A percentile compares a stretch with the other conserved stretches of the same genome.
Conservation (phyloP, 2,329 filamentous ascomycete species). For the Monosporascus ibericus region DNA sequence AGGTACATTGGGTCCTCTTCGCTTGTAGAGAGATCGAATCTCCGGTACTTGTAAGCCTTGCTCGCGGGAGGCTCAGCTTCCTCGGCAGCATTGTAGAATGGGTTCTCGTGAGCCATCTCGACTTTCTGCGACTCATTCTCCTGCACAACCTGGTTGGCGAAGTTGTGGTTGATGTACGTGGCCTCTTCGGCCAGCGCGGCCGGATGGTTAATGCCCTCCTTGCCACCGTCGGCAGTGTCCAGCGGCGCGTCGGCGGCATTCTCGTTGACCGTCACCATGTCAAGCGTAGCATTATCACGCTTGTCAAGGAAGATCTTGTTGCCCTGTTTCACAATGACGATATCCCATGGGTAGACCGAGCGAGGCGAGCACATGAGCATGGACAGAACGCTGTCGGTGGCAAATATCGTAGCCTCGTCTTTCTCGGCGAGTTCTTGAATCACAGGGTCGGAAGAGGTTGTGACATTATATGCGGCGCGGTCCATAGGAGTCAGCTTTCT, state of each 20-base stretch:
- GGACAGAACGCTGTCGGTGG: conserved; percentile 92
- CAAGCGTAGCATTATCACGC: conserved; percentile 87
- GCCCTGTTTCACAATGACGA: conserved; percentile 86
- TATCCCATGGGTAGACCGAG: conserved; percentile 97
- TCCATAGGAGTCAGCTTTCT: conserved; percentile 84
- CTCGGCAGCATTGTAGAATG: conserved; percentile 92
- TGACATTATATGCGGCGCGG: conserved; percentile 96
- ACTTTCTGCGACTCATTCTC: conserved; percentile 76
- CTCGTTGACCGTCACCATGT: conserved; percentile 98
- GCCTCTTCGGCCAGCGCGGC: conserved; percentile 88
- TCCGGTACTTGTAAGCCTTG: conserved; percentile 97
- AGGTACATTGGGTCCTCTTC: conserved; percentile 92
- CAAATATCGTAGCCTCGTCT: conserved; percentile 93
- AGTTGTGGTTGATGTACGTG: conserved; percentile 99
- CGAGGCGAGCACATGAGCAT: conserved; percentile 99
- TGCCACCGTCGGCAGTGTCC: conserved; percentile 84
- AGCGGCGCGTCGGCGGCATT: conserved; percentile 93
- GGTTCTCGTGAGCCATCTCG: conserved; percentile 82
- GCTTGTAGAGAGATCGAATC: conserved; percentile 91
- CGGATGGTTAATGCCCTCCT: conserved; percentile 94
- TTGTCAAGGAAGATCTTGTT: conserved; percentile 99
- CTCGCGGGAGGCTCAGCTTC: conserved; percentile 90
- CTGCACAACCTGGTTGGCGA: conserved; percentile 87
- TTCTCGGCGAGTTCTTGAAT: conserved; percentile 96
- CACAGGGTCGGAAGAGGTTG: conserved; percentile 89